phyloP scores from a whole-genome alignment of 2,329 filamentous ascomycete species.

The Zymoseptoria ardabiliae region DNA sequence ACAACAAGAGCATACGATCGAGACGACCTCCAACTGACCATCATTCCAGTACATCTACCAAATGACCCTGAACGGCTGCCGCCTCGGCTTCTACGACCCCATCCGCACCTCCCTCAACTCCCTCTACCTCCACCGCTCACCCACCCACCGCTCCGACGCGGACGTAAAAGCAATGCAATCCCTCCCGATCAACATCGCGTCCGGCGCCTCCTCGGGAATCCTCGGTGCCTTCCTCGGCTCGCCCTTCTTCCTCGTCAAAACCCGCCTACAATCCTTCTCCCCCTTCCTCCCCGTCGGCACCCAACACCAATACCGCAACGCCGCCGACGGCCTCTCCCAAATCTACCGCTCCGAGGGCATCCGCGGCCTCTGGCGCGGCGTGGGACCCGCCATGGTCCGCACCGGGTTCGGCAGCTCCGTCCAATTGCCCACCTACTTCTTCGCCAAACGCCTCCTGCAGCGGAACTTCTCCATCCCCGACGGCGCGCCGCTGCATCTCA shows the following conservation, averaged over 20 bases:
- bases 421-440: slow-evolving; percentile 95
- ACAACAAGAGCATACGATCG: not conserved
- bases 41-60: slow-evolving; percentile 77
- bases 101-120: slow-evolving; percentile 57
- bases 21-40: not conserved
- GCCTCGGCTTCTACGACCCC: slow-evolving; percentile 95
- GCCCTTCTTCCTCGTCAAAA: slow-evolving; percentile 97
- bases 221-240: slow-evolving; percentile 88
- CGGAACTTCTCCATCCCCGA: slow-evolving; percentile 84
- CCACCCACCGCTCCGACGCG: slow-evolving; percentile 51
- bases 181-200: slow-evolving; percentile 86
- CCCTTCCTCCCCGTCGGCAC: slow-evolving; percentile 90
- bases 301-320: slow-evolving; percentile 88
- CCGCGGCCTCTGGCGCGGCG: slow-evolving; percentile 77
- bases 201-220: slow-evolving; percentile 80
- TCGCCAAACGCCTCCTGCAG: slow-evolving; percentile 80
- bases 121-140: slow-evolving; percentile 51
- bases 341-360: slow-evolving; percentile 75
- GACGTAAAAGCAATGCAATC: slow-evolving; percentile 54
- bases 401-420: slow-evolving; percentile 95
- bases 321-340: slow-evolving; percentile 70
- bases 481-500: slow-evolving; percentile 77
- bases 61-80: slow-evolving; percentile 90
- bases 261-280: slow-evolving; percentile 86
- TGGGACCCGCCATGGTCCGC: slow-evolving; percentile 87